Conservation (phyloP, 495 filamentous ascomycete genomes). For the Penicillium steckii region DNA sequence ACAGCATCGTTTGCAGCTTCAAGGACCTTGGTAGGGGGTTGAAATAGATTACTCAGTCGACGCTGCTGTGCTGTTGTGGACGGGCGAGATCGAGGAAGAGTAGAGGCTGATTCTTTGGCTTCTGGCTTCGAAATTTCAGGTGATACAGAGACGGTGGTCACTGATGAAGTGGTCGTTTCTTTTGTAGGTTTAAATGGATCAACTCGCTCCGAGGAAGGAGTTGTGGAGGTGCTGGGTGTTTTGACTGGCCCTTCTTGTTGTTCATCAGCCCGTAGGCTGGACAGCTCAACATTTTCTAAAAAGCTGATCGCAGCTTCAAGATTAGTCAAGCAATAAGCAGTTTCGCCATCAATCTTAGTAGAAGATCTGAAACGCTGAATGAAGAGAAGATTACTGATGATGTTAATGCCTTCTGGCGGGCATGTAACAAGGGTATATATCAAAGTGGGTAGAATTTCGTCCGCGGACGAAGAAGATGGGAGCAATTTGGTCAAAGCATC, state of each 20-base stretch:
- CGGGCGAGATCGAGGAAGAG: conserved; percentile 41
- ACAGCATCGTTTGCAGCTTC: conserved; percentile 82
- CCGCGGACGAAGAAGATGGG: conserved; percentile 90
- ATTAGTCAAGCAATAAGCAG: conserved; percentile 94
- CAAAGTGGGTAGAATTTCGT: conserved; percentile 93
- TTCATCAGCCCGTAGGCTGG: conserved; percentile 85
- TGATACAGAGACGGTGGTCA: conserved; percentile 33
- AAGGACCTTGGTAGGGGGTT: conserved; percentile 73
- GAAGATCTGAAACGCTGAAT: conserved; percentile 90
- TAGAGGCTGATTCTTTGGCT: conserved; percentile 34
- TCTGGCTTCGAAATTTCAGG: conserved; percentile 35
- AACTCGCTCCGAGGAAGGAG: conserved; percentile 44
- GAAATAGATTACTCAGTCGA: conserved; percentile 78
- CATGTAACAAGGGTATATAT: conserved; percentile 94
- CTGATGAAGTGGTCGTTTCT: conserved; percentile 31
- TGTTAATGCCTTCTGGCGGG: conserved; percentile 79
- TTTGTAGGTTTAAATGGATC: conserved; percentile 31
- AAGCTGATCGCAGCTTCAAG: conserved; percentile 94
- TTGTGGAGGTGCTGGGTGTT: conserved; percentile 46
- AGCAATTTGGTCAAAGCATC: conserved; percentile 73
- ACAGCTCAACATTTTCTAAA: conserved; percentile 95
- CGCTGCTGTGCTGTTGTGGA: conserved; percentile 53
- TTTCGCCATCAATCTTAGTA: conserved; percentile 84
- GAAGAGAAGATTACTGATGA: conserved; percentile 91
- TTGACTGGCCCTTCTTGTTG: conserved; percentile 61